Percentiles rank a stretch among this genome's conserved stretches.
Conservation (phyloP, 2,329 filamentous ascomycete species). For the Neocucurbitaria cava region DNA sequence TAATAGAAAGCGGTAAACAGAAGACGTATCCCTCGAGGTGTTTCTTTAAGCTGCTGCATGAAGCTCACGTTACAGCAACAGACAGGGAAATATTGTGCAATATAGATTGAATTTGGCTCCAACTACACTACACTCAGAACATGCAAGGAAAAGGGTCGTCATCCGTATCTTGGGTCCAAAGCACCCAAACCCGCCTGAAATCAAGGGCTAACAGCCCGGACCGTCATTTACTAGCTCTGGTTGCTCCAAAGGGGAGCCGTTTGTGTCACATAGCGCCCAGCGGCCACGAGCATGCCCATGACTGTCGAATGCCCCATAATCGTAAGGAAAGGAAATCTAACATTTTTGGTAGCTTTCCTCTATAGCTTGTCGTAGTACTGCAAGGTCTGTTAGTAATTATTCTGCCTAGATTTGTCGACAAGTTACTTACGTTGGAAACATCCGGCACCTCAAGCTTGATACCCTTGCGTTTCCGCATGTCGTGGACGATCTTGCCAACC, state of each 20-base stretch:
- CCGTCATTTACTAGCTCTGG: conserved; percentile 48
- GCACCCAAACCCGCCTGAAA: conserved; percentile 34
- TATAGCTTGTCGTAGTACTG: conserved; percentile 99
- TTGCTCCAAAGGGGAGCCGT: conserved; percentile 39
- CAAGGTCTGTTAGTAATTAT: conserved; percentile 50
- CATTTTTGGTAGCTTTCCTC: conserved; percentile 54
- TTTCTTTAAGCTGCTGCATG: conserved; percentile 1
- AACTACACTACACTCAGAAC: conserved; percentile 48
- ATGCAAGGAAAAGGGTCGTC: conserved; percentile 43
- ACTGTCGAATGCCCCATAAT: conserved; percentile 42
- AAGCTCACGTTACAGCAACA: conserved; percentile 4
- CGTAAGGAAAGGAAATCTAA: conserved; percentile 53
- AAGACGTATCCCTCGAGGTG: too few relatives aligned
- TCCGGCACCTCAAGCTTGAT: conserved; percentile 94
- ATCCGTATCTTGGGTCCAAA: conserved; percentile 42
- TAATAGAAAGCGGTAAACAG: too few relatives aligned
- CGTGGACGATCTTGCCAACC: conserved; percentile 81
- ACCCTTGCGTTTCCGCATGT: conserved; percentile 99
- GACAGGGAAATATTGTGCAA: conserved; percentile 26
- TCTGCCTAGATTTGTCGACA: neutral
- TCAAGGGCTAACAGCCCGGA: conserved; percentile 43
- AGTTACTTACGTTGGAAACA: conserved; percentile 86
- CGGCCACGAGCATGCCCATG: conserved; percentile 45
- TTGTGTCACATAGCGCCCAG: conserved; percentile 43
- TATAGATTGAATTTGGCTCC: conserved; percentile 38